Percentiles rank a stretch among this genome's conserved stretches.
Evolutionary conservation across 345 rosid genomes (phyloP).

Genomic region (Salix viminalis): DNA sequence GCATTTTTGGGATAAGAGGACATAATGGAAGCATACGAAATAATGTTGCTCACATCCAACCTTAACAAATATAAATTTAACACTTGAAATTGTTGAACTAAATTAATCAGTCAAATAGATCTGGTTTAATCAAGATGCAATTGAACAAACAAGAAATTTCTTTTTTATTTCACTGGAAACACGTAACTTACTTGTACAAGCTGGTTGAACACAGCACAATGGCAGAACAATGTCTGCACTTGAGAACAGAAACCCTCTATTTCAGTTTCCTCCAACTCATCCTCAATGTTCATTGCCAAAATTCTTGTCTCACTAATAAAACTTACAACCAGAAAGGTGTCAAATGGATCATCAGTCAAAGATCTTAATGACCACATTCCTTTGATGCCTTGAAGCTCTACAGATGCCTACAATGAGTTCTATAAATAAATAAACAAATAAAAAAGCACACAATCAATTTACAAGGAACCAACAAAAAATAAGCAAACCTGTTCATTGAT

Average conservation of each 20-base stretch:
- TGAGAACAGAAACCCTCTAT: conserved; percentile 86
- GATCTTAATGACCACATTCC: conserved; percentile 98
- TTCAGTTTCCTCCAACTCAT: conserved; percentile 94
- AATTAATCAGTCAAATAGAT: too few species aligned
- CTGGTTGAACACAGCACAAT: conserved; percentile 84
- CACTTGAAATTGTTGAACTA: too few species aligned
- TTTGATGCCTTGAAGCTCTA: conserved; percentile 95
- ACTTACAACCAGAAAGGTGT: conserved; percentile 90
- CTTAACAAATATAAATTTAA: too few species aligned
- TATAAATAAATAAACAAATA: conserved; percentile 6
- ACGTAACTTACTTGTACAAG: conserved; percentile 66
- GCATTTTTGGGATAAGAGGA: too few species aligned
- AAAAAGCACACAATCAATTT: not conserved
- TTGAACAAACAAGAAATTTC: too few species aligned
- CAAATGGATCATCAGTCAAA: conserved; percentile 80
- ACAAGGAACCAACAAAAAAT: conserved; percentile 1
- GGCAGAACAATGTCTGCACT: conserved; percentile 91
- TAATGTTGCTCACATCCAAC: too few species aligned
- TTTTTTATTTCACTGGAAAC: not conserved
- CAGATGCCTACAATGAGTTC: conserved; percentile 61
- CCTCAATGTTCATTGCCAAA: conserved; percentile 91
- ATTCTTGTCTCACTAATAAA: conserved; percentile 88
- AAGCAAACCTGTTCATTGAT: conserved; percentile 82
- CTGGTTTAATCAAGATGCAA: too few species aligned
- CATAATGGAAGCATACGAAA: too few species aligned